Evolutionary conservation across 2,329 filamentous ascomycete genomes (phyloP), one percentile per base, ranked within the genome.

Genomic region (Colletotrichum trifolii): DNA sequence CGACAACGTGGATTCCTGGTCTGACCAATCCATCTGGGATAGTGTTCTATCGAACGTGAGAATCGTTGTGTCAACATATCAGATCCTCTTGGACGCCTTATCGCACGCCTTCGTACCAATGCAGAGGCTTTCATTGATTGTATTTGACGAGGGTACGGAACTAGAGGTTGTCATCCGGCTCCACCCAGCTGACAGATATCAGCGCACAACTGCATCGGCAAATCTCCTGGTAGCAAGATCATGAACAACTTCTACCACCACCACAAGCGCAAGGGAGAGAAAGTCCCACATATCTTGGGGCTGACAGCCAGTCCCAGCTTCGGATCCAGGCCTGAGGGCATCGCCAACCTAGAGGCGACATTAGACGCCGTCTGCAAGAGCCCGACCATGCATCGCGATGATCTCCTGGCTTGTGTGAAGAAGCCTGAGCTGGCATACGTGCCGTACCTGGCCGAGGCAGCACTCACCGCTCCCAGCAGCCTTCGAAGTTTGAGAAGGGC

Each of bases 271-370:
- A 67, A 60, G 2, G 81, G 80, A 0, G 65, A 74, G 0, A 53
- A 71, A 0, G 75, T 87, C 1, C 94, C 94, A 0, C 81, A 83
- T 17, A 89, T 97, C 35, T 80, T 97, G 6, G 94, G 93, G 0
- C 81, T 97, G 33, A 94, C 91, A 7, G 94, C 94, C 1, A 96
- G 91, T 67, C 93, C 93, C 0, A 85, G 92, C 4, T 87, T 90
- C 68, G 86, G 82, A 60, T 87, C 85, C 1, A 84, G 83, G 13
- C 74, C 83, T 1, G 76, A 79, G 2, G 84, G 84, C 40, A 80
- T 95, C 12, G 78, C 85, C 75, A 73, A 75, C 5, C 83, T 97
- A 7, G 93, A 97, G 73, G 68, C 74, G 3, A 92, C 91, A 45
- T 79, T 97, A 47, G 84, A 94, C 73, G 86, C 92, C 1, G 80